Evolutionary conservation across 306 rosid species (phyloP).

Genomic region (Vigna trinervia): DNA sequence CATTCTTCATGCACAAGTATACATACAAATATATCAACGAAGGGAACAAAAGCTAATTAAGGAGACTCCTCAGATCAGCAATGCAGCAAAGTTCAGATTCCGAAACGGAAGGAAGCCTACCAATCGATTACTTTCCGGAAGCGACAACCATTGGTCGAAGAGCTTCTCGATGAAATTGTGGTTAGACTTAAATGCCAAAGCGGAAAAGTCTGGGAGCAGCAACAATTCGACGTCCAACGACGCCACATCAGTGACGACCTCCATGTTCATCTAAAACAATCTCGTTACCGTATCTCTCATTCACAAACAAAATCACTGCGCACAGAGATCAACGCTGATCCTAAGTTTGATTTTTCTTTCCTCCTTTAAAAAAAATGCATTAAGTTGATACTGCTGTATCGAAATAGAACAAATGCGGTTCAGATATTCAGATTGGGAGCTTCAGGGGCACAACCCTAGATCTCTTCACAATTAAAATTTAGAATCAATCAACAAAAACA

Average conservation of each 20-base stretch:
- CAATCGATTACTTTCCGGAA: slow-evolving; percentile 83
- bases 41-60: slow-evolving; percentile 21
- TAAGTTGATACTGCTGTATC: background rate
- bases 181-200: slow-evolving; percentile 80
- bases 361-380: slow-evolving; percentile 14
- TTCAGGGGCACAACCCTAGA: slow-evolving; percentile 58
- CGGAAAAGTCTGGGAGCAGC: slow-evolving; percentile 89
- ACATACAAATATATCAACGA: background rate
- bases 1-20: background rate
- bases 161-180: slow-evolving; percentile 72
- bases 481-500: slow-evolving; percentile 28
- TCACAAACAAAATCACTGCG: slow-evolving; percentile 51
- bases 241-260: slow-evolving; percentile 79
- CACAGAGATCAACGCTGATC: slow-evolving; percentile 48
- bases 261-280: slow-evolving; percentile 75
- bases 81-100: slow-evolving; percentile 30
- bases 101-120: slow-evolving; percentile 53
- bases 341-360: slow-evolving; percentile 40
- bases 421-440: slow-evolving; percentile 44
- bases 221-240: slow-evolving; percentile 85
- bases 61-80: slow-evolving; percentile 29
- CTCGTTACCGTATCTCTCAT: slow-evolving; percentile 52
- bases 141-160: slow-evolving; percentile 95
- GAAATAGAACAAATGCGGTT: slow-evolving; percentile 30
- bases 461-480: slow-evolving; percentile 25